Base-by-base conservation (phyloP, 257 asterid genomes). In the Scutellaria baicalensis region DNA sequence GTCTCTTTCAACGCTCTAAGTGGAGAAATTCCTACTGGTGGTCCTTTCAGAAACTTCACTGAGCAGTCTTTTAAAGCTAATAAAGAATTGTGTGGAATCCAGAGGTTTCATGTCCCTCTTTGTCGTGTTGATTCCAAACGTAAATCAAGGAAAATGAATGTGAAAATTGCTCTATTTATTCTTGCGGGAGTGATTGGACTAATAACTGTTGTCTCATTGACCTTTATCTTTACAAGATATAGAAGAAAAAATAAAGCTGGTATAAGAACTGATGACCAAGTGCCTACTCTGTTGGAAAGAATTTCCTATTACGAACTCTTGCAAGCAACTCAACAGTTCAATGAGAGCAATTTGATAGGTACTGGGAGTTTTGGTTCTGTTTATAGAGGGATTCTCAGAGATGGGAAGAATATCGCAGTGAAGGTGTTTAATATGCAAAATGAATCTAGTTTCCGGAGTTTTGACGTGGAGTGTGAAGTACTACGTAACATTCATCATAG, bases 11-110 rank as follows among this genome's bases (percentile, higher is more conserved):
- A 76, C 56, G 54, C 31, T n/a, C 31, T 76, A 42, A 33, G 27
- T 2, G 80, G 80, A 6, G 80, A 70, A 38, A 70, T 76, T 42
- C 79, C 76, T 9, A 7, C 60, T 0, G 43, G 59, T 58, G 83
- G 80, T 65, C 73, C 71, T 16, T 79, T 74, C n/a, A 18, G 13
- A n/a, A 64, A 79, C 63, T 79, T 79, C 51, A 73, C 76, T 4
- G 5, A 8, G 12, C 61, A 74, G 14, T 74, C 63, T 13, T 78
- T 69, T 16, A 47, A 23, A 39, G 59, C 14, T 20, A 52, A 52
- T 52, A 21, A 52, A 21, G 38, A 1, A 9, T 21, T 52, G 9
- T 52, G 78, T 49, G 82, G 82, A 18, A 9, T 20, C 44, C 62
- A 51, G 1, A 50, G 68, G 60, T 73, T 69, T 59, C 55, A 63